These are phyloP conservation scores for Neurospora crassa DNA, from an alignment of 2,329 filamentous ascomycete genomes.

Conservation along the genomic window DNA sequence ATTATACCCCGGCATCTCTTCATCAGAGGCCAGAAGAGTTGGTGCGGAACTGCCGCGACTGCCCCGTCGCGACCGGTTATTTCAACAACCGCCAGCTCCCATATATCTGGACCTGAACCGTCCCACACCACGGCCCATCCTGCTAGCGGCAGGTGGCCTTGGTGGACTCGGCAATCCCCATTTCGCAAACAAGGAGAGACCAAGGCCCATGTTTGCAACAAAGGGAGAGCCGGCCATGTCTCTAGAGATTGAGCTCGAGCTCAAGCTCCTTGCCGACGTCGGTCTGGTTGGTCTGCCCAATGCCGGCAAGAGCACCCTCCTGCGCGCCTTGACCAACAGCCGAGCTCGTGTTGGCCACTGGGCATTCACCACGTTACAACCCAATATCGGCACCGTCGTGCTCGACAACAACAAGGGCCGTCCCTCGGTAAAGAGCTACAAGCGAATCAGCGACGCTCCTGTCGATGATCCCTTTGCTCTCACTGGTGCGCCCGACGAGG, in stretches of 20 bases:
- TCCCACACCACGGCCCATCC: slow-evolving; percentile 72
- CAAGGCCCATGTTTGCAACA: slow-evolving; percentile 78
- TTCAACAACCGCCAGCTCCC: slow-evolving; percentile 62
- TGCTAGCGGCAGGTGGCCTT: slow-evolving; percentile 78
- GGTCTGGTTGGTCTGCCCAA: slow-evolving; percentile 92
- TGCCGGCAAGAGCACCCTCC: slow-evolving; percentile 87
- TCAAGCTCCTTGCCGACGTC: slow-evolving; percentile 91
- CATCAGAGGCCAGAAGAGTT: slow-evolving; percentile 53
- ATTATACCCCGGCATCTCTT: slow-evolving; percentile 68
- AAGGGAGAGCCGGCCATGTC: slow-evolving; percentile 72
- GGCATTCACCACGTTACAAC: slow-evolving; percentile 93
- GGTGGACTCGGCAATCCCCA: slow-evolving; percentile 91
- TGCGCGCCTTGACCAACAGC: slow-evolving; percentile 80
- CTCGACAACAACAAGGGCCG: slow-evolving; percentile 79
- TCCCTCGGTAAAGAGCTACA: slow-evolving; percentile 39
- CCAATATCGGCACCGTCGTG: slow-evolving; percentile 92
- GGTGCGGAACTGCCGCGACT: slow-evolving; percentile 35
- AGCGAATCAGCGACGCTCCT: slow-evolving; percentile 31
- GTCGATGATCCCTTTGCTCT: slow-evolving; percentile 25
- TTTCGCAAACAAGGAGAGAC: slow-evolving; percentile 68
- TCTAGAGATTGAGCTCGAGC: slow-evolving; percentile 74
- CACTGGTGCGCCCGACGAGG: slow-evolving; percentile 35
- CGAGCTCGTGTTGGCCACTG: slow-evolving; percentile 84
- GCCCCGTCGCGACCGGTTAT: slow-evolving; percentile 41
- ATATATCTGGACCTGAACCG: slow-evolving; percentile 64